These are phyloP conservation scores for Batkoa obscura DNA, from an alignment of 371 early-diverging fungal species.

Conservation along the genomic window DNA sequence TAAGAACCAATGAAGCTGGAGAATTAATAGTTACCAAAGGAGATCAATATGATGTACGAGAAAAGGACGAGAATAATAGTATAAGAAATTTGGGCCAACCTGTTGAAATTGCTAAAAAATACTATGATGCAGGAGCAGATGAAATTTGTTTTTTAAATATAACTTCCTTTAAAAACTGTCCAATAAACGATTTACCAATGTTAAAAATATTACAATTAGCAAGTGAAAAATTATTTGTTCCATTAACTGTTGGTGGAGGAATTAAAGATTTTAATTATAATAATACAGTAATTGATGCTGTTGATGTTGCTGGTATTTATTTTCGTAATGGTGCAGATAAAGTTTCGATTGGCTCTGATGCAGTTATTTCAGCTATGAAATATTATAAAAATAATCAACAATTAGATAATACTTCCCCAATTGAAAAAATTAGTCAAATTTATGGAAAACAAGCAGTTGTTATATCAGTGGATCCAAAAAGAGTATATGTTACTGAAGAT, in stretches of 20 bases:
- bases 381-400: conserved; percentile 29
- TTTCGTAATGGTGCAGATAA: conserved; percentile 98
- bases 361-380: conserved; percentile 88
- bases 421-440: conserved; percentile 77
- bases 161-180: conserved; percentile 85
- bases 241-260: conserved; percentile 95
- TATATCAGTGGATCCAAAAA: conserved; percentile 86
- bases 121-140: conserved; percentile 91
- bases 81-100: conserved; percentile 96
- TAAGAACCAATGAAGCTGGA: conserved; percentile 85
- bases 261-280: conserved; percentile 78
- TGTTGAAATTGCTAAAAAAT: conserved; percentile 75
- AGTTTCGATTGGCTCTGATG: conserved; percentile 93
- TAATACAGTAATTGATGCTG: conserved; percentile 57
- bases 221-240: conserved; percentile 87
- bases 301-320: conserved; percentile 89
- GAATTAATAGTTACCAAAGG: conserved; percentile 97
- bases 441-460: conserved; percentile 97
- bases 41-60: conserved; percentile 95
- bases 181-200: conserved; percentile 84
- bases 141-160: conserved; percentile 95
- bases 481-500: conserved; percentile 69
- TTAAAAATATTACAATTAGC: conserved; percentile 71
- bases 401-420: conserved; percentile 48
- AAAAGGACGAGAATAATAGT: conserved; percentile 30